Evolutionary conservation across 805 yeast genomes (phyloP).

Genomic region (Kodamaea kakaduensis): DNA sequence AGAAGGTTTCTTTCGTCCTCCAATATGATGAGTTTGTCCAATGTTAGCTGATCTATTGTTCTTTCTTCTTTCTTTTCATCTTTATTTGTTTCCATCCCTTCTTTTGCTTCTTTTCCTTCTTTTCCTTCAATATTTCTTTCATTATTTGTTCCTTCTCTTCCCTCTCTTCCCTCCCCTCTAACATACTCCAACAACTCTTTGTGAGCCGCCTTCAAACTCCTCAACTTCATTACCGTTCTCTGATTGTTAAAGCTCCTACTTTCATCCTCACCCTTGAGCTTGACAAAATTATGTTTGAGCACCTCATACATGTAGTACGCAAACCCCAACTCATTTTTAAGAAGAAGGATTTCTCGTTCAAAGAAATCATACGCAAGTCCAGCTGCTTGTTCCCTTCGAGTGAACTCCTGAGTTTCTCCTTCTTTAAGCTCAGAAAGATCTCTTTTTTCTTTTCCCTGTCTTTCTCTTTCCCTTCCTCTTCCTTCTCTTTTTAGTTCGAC

Average conservation of each 20-base stretch:
- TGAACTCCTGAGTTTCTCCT: no score
- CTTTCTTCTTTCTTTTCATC: neutral
- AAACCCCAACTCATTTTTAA: constrained; percentile 60
- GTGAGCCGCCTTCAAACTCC: constrained; percentile 10
- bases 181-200: constrained; percentile 9
- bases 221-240: constrained; percentile 5
- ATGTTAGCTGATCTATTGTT: no score
- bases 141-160: constrained; percentile 2
- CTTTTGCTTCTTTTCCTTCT: no score
- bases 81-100: neutral
- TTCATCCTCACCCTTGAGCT: neutral
- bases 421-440: no score
- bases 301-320: constrained; percentile 49
- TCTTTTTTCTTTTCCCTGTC: no score
- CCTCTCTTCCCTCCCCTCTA: constrained; percentile 10
- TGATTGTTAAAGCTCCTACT: constrained; percentile 4
- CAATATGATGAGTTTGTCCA: neutral
- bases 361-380: constrained; percentile 41
- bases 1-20: constrained; percentile 2
- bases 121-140: no score
- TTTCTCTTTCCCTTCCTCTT: no score
- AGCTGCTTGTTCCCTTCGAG: no score
- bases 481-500: no score
- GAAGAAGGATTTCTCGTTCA: constrained; percentile 53
- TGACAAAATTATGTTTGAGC: constrained; percentile 28